These are phyloP conservation scores for Penicillium atrosanguineum DNA, from an alignment of 495 filamentous ascomycete genomes.

Conservation along the genomic window DNA sequence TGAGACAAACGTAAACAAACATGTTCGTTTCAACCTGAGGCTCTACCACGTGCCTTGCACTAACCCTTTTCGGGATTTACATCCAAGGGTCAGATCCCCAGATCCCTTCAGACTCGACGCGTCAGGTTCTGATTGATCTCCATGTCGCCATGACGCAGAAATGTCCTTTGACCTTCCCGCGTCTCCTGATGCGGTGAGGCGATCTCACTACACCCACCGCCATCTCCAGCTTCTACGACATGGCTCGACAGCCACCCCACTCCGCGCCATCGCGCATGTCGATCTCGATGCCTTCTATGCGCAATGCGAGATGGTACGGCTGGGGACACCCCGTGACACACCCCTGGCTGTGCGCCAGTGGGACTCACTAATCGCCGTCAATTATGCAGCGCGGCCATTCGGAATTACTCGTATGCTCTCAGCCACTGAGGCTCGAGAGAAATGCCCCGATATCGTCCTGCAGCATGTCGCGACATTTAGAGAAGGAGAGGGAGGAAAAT, in stretches of 20 bases:
- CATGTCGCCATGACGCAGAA: constrained; percentile 11
- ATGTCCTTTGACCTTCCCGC: constrained; percentile 30
- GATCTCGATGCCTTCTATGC: constrained; percentile 99
- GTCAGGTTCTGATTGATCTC: neutral
- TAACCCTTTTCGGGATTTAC: constrained; percentile 12
- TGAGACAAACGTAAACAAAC: neutral
- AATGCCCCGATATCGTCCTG: constrained; percentile 77
- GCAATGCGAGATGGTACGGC: constrained; percentile 88
- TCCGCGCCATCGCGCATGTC: constrained; percentile 86
- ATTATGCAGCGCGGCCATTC: constrained; percentile 83
- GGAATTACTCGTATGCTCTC: constrained; percentile 74
- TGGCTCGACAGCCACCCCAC: constrained; percentile 67
- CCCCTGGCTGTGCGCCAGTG: constrained; percentile 86
- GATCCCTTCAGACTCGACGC: neutral
- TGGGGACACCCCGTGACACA: constrained; percentile 67
- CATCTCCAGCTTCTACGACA: constrained; percentile 73
- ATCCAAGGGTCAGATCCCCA: constrained; percentile 9
- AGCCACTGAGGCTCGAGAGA: constrained; percentile 78
- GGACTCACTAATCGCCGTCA: constrained; percentile 88
- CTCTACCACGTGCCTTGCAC: constrained; percentile 19
- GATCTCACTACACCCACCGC: constrained; percentile 79
- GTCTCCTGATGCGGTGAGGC: constrained; percentile 41
- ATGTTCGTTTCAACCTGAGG: constrained; percentile 8
- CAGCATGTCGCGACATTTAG: constrained; percentile 96
- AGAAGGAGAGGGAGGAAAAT: constrained; percentile 78